Evolutionary conservation across 768 basidiomycete genomes (phyloP), one percentile per base, ranked within the genome.

Genomic region (Panellus pusillus): DNA sequence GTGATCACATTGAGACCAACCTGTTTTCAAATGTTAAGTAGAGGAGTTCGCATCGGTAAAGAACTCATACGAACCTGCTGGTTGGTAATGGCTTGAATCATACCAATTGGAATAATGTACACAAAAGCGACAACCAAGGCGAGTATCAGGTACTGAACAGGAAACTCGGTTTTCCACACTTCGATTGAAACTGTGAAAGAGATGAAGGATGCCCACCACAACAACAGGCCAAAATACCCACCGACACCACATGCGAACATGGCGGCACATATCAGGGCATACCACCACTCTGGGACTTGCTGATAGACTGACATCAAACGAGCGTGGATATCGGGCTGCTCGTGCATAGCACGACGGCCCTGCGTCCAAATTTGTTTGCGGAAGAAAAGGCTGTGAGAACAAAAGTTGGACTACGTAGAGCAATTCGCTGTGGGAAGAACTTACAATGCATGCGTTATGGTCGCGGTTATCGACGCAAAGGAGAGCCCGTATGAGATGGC

Each of bases 21-120:
- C 24, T 24, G 24, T 24, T 24, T 24, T 24, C 24, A 24, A 24
- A 24, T 24, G 24, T 24, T 24, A 24, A 24, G 24, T 24, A 6
- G 24, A 24, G 24, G 3, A 24, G 24, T 6, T 24, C 3, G 24
- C 6, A 24, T 24, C 24, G 24, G 6, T 24, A 24, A 24, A 24
- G 24, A 24, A 24, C 24, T 24, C 24, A 24, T 24, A 24, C 24
- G 24, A 24, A 24, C 24, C 59, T 83, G 79, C 65, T 83, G 83
- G 63, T 86, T 85, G 35, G 83, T 85, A 58, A 84, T 82, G 3
- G 82, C 81, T 52, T 58, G 80, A 39, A 62, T 62, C 52, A 62
- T 62, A 31, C 83, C 83, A 44, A 81, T 74, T 9, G 85, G 84
- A 17, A 86, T 71, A 39, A 79, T 70, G 51, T 83, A 84, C 44